A percentile compares a stretch with the other conserved stretches of the same genome.
Evolutionary conservation across 352 stramenopile genomes (phyloP).

Genomic region (Detonula confervacea): DNA sequence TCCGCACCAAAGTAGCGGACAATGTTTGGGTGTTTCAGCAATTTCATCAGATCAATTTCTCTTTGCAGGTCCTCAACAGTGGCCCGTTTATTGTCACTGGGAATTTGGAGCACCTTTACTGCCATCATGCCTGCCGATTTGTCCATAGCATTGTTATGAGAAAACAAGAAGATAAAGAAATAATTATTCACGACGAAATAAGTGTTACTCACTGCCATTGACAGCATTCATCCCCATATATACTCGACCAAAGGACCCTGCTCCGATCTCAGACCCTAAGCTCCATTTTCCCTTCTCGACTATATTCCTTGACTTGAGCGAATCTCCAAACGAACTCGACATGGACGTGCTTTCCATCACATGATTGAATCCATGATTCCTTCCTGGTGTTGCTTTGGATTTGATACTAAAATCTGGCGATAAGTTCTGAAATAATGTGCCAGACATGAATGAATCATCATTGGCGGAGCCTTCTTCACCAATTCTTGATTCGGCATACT

Average conservation of each 20-base stretch:
- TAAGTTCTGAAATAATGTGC: conserved; percentile 44
- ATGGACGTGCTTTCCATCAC: conserved; percentile 10
- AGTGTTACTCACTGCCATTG: conserved; percentile 87
- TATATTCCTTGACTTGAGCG: conserved; percentile 13
- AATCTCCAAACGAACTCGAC: conserved; percentile 25
- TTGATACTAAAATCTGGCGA: conserved; percentile 45
- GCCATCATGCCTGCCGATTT: conserved; percentile 66
- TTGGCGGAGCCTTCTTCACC: not conserved
- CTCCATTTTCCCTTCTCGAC: conserved; percentile 90
- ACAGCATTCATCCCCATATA: conserved; percentile 93
- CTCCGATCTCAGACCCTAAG: conserved; percentile 92
- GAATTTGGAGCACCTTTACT: conserved; percentile 88
- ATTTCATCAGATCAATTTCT: conserved; percentile 95
- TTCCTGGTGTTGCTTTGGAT: conserved; percentile 4
- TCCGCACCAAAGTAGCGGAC: conserved; percentile 93
- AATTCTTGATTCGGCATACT: conserved; percentile 2
- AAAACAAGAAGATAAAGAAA: not conserved
- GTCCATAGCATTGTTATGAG: conserved; percentile 1
- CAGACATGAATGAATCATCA: conserved; percentile 8
- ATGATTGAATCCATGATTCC: conserved; percentile 4
- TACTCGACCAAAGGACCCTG: conserved; percentile 95
- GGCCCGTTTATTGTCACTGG: conserved; percentile 58
- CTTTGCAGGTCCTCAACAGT: conserved; percentile 85
- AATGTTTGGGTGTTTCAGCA: conserved; percentile 94
- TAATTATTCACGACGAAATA: not conserved